Conservation (phyloP, 345 rosid species). For the Draba incana region DNA sequence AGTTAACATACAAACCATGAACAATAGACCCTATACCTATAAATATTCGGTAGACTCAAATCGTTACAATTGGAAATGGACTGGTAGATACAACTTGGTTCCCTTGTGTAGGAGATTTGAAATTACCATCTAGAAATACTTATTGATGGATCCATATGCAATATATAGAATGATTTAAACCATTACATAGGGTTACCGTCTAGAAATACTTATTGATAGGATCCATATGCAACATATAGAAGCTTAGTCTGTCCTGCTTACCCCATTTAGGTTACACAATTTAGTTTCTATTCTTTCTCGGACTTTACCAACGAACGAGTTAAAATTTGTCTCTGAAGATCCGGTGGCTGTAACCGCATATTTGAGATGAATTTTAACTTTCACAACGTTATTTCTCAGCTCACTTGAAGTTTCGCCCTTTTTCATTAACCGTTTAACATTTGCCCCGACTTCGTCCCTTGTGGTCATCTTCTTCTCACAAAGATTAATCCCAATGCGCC, state of each 20-base stretch:
- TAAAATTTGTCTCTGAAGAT: constrained; percentile 49
- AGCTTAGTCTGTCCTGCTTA: too few relatives aligned
- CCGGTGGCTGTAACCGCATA: constrained; percentile 48
- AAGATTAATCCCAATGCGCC: constrained; percentile 66
- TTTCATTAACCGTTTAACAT: constrained; percentile 48
- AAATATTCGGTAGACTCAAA: too few relatives aligned
- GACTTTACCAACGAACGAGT: constrained; percentile 41
- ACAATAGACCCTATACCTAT: too few relatives aligned
- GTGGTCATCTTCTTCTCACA: constrained; percentile 40
- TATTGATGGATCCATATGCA: too few relatives aligned
- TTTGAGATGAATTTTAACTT: constrained; percentile 40
- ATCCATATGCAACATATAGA: neutral
- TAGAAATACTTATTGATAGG: too few relatives aligned
- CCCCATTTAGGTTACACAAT: constrained; percentile 28
- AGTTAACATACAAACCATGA: too few relatives aligned
- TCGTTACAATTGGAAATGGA: too few relatives aligned
- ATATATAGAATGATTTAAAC: too few relatives aligned
- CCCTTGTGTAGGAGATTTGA: too few relatives aligned
- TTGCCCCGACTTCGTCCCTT: constrained; percentile 46
- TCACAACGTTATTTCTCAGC: constrained; percentile 41
- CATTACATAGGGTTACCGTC: too few relatives aligned
- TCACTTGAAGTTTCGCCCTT: constrained; percentile 42
- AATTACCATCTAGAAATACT: too few relatives aligned
- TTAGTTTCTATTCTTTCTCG: constrained; percentile 27
- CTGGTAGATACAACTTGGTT: too few relatives aligned